Evolutionary conservation across 805 yeast species (phyloP).

Genomic region (Lipomyces spencermartinsiae): DNA sequence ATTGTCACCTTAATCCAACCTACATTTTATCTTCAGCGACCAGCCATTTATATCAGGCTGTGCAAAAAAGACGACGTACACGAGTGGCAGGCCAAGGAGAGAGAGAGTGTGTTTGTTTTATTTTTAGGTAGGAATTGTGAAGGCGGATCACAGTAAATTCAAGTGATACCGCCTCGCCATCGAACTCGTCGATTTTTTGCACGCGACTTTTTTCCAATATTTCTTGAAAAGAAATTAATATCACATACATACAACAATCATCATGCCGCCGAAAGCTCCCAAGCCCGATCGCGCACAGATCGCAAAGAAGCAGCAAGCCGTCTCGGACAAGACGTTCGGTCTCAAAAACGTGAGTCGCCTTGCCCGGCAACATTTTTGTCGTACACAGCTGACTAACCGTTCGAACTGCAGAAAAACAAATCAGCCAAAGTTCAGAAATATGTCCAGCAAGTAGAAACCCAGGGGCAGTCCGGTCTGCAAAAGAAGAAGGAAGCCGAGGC

Average conservation of each 20-base stretch:
- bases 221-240: no score
- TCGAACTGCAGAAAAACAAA: slow-evolving; percentile 65
- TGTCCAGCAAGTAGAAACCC: slow-evolving; percentile 71
- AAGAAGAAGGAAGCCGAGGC: slow-evolving; percentile 79
- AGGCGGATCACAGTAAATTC: no score
- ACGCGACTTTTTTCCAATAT: no score
- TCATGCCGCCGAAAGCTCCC: slow-evolving; percentile 84
- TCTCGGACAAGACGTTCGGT: slow-evolving; percentile 92
- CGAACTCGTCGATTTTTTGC: no score
- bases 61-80: no score
- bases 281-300: slow-evolving; percentile 61
- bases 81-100: no score
- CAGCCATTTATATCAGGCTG: no score
- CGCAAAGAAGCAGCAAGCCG: slow-evolving; percentile 62
- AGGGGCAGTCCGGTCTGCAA: slow-evolving; percentile 58
- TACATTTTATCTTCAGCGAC: no score
- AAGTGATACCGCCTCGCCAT: no score
- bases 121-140: no score
- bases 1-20: no score
- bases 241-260: slow-evolving; percentile 16
- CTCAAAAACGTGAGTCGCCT: slow-evolving; percentile 63
- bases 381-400: background rate
- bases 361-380: background rate
- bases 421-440: slow-evolving; percentile 85
- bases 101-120: no score